These are phyloP conservation scores for Hibiscus syriacus DNA, from an alignment of 345 rosid genomes.

Conservation along the genomic window DNA sequence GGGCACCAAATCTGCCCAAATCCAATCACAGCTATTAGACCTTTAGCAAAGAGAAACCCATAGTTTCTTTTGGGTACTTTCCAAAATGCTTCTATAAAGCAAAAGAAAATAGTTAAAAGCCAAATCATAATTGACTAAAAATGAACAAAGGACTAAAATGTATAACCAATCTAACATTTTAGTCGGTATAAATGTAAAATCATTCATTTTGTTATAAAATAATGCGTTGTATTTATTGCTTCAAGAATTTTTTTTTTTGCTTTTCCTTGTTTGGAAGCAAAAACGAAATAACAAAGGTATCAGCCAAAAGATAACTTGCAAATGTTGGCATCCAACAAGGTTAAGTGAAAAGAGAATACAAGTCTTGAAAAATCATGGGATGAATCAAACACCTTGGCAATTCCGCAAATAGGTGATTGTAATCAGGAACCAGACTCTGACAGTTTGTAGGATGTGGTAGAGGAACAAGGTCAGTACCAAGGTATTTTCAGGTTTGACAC, in stretches of 20 bases:
- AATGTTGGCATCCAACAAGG: background rate
- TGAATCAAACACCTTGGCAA: background rate
- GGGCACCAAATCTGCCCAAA: background rate
- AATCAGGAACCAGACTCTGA: background rate
- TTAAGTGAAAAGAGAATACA: background rate
- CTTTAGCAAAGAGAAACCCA: background rate
- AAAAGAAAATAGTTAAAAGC: background rate
- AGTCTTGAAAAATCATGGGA: background rate
- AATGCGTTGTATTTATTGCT: too few species aligned
- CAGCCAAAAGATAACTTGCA: background rate
- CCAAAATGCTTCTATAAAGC: background rate
- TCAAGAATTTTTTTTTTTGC: too few species aligned
- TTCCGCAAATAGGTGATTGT: background rate
- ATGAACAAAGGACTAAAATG: background rate
- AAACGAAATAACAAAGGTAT: background rate
- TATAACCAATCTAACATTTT: too few species aligned
- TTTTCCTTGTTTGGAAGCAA: too few species aligned
- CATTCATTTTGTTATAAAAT: too few species aligned
- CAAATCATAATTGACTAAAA: background rate
- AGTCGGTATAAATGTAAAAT: too few species aligned
- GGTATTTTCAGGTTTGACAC: too few species aligned
- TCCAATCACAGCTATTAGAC: background rate
- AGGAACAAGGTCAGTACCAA: too few species aligned
- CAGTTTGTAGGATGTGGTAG: background rate
- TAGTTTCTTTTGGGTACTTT: background rate